These are phyloP conservation scores for Pythium insidiosum DNA, from an alignment of 352 stramenopile species.

Conservation along the genomic window DNA sequence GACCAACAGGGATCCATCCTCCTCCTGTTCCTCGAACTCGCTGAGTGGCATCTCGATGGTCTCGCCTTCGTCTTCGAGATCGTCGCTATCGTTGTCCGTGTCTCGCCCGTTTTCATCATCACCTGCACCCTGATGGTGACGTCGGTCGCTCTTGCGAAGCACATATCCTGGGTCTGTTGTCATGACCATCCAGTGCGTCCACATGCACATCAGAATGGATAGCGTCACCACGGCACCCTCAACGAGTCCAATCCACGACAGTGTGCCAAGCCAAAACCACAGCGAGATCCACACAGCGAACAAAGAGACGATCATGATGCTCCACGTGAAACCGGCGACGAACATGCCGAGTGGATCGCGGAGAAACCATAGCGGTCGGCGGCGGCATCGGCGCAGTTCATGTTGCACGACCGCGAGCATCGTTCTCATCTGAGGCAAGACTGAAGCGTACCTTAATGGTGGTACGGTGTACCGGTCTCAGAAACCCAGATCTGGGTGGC, in stretches of 20 bases:
- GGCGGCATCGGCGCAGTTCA: conserved; percentile 9
- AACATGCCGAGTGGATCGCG: conserved; percentile 52
- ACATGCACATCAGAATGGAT: conserved; percentile 67
- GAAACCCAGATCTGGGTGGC: too few relatives aligned
- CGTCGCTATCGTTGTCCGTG: conserved; percentile 11
- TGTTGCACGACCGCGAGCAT: conserved; percentile 5
- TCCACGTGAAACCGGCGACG: conserved; percentile 54
- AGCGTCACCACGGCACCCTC: conserved; percentile 34
- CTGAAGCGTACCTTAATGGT: not conserved
- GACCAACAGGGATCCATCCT: conserved; percentile 67
- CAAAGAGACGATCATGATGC: conserved; percentile 34
- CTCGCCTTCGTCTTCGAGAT: conserved; percentile 25
- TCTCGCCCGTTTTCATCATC: conserved; percentile 5
- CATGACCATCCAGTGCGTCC: conserved; percentile 60
- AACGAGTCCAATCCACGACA: conserved; percentile 35
- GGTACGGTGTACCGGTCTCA: not conserved
- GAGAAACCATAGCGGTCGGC: conserved; percentile 38
- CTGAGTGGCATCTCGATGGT: conserved; percentile 55
- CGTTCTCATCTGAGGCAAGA: too few relatives aligned
- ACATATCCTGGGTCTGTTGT: conserved; percentile 74
- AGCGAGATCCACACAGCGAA: conserved; percentile 38
- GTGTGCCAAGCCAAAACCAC: conserved; percentile 43
- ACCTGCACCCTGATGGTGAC: conserved; percentile 1
- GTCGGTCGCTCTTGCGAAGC: conserved; percentile 11
- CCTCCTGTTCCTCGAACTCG: conserved; percentile 58